Percentiles rank a stretch among this genome's conserved stretches.
phyloP scores from a whole-genome alignment of 2,329 filamentous ascomycete species.

The Fulvia fulva region DNA sequence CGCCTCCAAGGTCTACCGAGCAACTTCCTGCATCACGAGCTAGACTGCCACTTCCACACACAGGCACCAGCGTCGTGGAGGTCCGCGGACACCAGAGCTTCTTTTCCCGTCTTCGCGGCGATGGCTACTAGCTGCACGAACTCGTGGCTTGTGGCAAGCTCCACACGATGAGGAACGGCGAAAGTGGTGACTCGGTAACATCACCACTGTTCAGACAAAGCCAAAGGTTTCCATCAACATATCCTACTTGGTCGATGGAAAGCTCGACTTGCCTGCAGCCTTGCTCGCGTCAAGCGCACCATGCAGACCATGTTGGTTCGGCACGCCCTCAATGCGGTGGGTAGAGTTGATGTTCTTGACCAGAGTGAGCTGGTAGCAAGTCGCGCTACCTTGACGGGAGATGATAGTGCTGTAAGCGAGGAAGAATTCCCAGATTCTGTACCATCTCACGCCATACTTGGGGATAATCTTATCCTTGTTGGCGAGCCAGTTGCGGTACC shows the following conservation, averaged over 20 bases:
- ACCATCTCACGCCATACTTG: constrained; percentile 96
- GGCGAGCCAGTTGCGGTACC: constrained; percentile 97
- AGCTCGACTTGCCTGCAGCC: constrained; percentile 31
- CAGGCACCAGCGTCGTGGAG: no score
- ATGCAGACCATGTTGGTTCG: constrained; percentile 63
- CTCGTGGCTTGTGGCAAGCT: no score
- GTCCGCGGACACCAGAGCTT: no score
- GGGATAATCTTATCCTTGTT: constrained; percentile 89
- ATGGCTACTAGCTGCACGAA: no score
- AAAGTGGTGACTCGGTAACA: no score
- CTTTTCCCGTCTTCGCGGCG: no score
- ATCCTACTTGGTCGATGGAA: constrained; percentile 27
- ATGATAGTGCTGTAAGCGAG: constrained; percentile 79
- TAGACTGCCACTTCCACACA: no score
- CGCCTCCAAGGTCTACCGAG: no score
- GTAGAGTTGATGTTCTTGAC: constrained; percentile 89
- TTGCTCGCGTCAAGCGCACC: constrained; percentile 58
- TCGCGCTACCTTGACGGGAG: constrained; percentile 77
- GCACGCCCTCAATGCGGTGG: constrained; percentile 73
- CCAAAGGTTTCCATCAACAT: neutral
- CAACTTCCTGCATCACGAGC: no score
- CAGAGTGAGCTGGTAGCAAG: constrained; percentile 80
- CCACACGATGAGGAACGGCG: no score
- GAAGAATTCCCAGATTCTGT: constrained; percentile 93
- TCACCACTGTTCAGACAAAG: neutral